A percentile compares a stretch with the other conserved stretches of the same genome.
Evolutionary conservation across 805 yeast species (phyloP).

Genomic region (Pachysolen tannophilus): DNA sequence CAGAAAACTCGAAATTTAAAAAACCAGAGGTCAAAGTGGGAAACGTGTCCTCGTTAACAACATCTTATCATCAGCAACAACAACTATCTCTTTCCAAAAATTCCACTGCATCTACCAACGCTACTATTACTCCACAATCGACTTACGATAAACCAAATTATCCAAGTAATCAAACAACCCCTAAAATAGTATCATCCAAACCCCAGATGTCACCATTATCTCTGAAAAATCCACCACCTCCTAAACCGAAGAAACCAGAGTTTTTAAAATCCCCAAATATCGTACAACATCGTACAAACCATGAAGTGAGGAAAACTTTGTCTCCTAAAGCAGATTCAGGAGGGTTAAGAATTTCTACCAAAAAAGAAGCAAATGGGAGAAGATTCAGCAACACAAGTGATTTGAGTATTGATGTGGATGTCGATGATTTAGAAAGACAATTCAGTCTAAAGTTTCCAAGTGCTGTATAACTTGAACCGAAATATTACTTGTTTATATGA

Average conservation of each 20-base stretch:
- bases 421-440: conserved; percentile 51
- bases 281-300: no score
- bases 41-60: neutral
- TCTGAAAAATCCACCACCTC: conserved; percentile 36
- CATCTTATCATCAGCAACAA: no score
- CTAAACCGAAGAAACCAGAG: conserved; percentile 59
- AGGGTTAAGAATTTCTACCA: no score
- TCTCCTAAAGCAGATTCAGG: no score
- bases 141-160: conserved; percentile 1
- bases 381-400: conserved; percentile 14
- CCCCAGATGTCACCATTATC: conserved; percentile 6
- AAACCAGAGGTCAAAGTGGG: neutral
- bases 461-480: conserved; percentile 34
- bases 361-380: conserved; percentile 5
- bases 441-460: conserved; percentile 57
- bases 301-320: no score
- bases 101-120: conserved; percentile 5
- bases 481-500: neutral
- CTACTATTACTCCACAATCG: conserved; percentile 9
- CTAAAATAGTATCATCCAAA: neutral
- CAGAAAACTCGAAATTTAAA: neutral
- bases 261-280: conserved; percentile 34
- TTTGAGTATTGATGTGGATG: conserved; percentile 27
- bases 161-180: conserved; percentile 13
- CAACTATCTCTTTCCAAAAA: conserved; percentile 2